Evolutionary conservation across 2,329 filamentous ascomycete species (phyloP).

Genomic region (Bisporella sp.): DNA sequence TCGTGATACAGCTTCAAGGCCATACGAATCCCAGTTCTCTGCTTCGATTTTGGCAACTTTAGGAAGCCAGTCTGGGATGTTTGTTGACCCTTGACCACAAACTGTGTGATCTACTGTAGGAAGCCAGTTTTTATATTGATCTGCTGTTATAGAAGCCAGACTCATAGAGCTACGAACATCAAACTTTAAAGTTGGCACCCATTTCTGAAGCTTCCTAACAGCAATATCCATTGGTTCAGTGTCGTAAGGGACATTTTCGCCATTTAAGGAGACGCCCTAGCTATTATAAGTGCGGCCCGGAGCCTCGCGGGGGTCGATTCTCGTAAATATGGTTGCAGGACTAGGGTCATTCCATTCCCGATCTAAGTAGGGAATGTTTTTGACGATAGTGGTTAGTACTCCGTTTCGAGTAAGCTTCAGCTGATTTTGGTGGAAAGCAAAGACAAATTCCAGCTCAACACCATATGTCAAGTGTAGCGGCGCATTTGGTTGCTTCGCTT

Average conservation of each 20-base stretch:
- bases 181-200: conserved; percentile 2
- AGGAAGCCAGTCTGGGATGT: conserved; percentile 16
- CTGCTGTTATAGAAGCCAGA: conserved; percentile 1
- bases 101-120: conserved; percentile 14
- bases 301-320: too few relatives aligned
- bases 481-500: too few relatives aligned
- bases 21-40: conserved; percentile 18
- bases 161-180: conserved; percentile 1
- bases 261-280: conserved; percentile 9
- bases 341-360: conserved; percentile 3
- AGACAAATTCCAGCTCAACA: conserved; percentile 20
- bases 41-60: not conserved
- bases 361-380: conserved; percentile 7
- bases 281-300: conserved; percentile 14
- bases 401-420: conserved; percentile 6
- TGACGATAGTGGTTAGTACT: conserved; percentile 1
- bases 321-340: not conserved
- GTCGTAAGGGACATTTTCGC: conserved; percentile 2
- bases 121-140: conserved; percentile 13
- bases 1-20: conserved; percentile 17
- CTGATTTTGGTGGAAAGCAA: conserved; percentile 17
- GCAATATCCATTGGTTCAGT: conserved; percentile 13
- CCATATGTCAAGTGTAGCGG: conserved; percentile 15
- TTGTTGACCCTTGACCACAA: conserved; percentile 16
- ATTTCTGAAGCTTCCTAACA: conserved; percentile 2